Conservation (phyloP, 2,329 filamentous ascomycete genomes). For the Furcasterigmium sp. region DNA sequence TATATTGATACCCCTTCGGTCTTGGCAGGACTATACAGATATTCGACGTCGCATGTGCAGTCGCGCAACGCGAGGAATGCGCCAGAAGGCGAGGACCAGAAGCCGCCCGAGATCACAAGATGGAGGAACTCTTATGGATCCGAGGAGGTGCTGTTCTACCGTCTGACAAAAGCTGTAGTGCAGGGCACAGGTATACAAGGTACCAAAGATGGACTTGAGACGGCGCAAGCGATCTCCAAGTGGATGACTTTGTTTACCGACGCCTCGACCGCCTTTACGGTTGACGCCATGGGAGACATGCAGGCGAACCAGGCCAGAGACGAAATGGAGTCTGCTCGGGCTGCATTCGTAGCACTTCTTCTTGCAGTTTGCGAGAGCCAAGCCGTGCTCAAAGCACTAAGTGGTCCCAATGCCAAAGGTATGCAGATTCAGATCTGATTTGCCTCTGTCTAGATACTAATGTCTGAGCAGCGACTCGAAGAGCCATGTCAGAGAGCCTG, state of each 20-base stretch:
- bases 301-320: constrained; percentile 40
- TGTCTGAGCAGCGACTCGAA: constrained; percentile 36
- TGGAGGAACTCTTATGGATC: constrained; percentile 56
- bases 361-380: constrained; percentile 57
- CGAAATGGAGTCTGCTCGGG: constrained; percentile 55
- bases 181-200: constrained; percentile 43
- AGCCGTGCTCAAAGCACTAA: constrained; percentile 47
- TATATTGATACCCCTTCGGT: constrained; percentile 51
- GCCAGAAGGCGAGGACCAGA: constrained; percentile 13
- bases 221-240: constrained; percentile 44
- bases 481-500: constrained; percentile 44
- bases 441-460: background rate
- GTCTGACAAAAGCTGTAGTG: constrained; percentile 82
- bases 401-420: constrained; percentile 49
- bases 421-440: constrained; percentile 12
- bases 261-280: constrained; percentile 40
- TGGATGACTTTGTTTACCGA: constrained; percentile 57
- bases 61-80: constrained; percentile 12
- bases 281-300: constrained; percentile 41
- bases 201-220: constrained; percentile 40
- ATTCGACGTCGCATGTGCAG: constrained; percentile 46
- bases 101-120: constrained; percentile 17
- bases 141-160: constrained; percentile 91
- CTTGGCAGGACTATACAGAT: constrained; percentile 49
- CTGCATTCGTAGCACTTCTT: constrained; percentile 59